Evolutionary conservation across 2,329 filamentous ascomycete species (phyloP), one percentile per base, ranked within the genome.

Genomic region (Botrytis pseudocinerea): DNA sequence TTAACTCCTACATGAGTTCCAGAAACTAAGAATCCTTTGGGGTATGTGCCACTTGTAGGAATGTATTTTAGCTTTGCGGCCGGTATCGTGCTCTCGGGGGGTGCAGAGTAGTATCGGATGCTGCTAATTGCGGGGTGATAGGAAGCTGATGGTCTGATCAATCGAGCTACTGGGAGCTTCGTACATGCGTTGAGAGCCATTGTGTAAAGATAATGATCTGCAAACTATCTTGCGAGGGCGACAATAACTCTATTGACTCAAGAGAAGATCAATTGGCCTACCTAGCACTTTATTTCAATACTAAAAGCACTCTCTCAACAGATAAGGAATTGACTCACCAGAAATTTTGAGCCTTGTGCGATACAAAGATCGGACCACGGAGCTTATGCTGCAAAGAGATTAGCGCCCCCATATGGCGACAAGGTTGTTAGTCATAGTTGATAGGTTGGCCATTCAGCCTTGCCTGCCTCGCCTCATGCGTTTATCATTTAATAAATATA

Each of bases 1-100:
- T 99, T 99, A 78, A 99, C 94, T 70, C 96, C 95, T 57, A 97
- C 95, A 80, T 97, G 91, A 69, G 93, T 93, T 75, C 93, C 95
- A 20, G 94, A 94, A 44, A 93, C 94, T 62, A 89, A 85, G 86
- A 98, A 99, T 63, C 95, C 96, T 82, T 93, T 90, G 7, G 96
- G 96, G 80, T 98, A 98, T 32, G 90, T 93, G 76, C 95, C 96
- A 60, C 87, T 89, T 1, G 89, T 91, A 14, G 96, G 95, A 69
- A 98, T 90, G 83, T 97, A 98, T 83, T 97, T 97, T 82, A 91
- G 89, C 85, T 98, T 99, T 74, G 92, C 89, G 25, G 88, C 87
- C 1, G 95, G 94, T 73, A 97, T 85, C 48, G 84, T 82, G 71
- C 86, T 85, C 77, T 87, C 85, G 69, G 86, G 83, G 3, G 89